These are phyloP conservation scores for Calonectria ilicicola DNA, from an alignment of 2,329 filamentous ascomycete genomes.

Conservation along the genomic window DNA sequence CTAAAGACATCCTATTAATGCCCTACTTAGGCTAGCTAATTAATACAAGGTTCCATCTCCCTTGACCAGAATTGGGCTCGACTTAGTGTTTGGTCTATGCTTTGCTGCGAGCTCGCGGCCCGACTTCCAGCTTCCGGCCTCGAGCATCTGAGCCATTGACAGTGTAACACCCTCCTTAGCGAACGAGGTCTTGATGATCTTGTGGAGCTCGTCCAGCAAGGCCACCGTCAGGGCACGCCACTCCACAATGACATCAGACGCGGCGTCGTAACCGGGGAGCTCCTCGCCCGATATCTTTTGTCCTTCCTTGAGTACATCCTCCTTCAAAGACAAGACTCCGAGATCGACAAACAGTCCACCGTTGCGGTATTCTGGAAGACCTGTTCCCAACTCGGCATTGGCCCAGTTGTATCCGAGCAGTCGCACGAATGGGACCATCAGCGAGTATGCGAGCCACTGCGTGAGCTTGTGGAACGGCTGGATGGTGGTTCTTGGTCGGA, in stretches of 20 bases:
- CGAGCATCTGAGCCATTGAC: slow-evolving; percentile 62
- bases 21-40: slow-evolving; percentile 58
- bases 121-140: slow-evolving; percentile 70
- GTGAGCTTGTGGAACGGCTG: slow-evolving; percentile 73
- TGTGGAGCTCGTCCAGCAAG: slow-evolving; percentile 63
- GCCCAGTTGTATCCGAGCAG: slow-evolving; percentile 64
- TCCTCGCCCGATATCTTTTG: slow-evolving; percentile 55
- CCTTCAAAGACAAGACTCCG: slow-evolving; percentile 64
- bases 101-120: slow-evolving; percentile 86
- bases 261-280: slow-evolving; percentile 63
- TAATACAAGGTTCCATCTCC: slow-evolving; percentile 87
- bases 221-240: slow-evolving; percentile 71
- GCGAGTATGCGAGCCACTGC: slow-evolving; percentile 79
- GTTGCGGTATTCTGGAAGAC: slow-evolving; percentile 79
- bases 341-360: slow-evolving; percentile 76
- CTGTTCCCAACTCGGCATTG: slow-evolving; percentile 70
- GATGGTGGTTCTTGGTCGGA: slow-evolving; percentile 43
- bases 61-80: slow-evolving; percentile 84
- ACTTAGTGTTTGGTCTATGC: slow-evolving; percentile 81
- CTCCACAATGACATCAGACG: slow-evolving; percentile 70
- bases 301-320: slow-evolving; percentile 56
- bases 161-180: slow-evolving; percentile 46
- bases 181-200: slow-evolving; percentile 51
- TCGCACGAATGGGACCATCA: slow-evolving; percentile 73
- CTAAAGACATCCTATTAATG: slow-evolving; percentile 4